Evolutionary conservation across 208 protist genomes (phyloP), one percentile per base, ranked within the genome.

Genomic region (Angomonas ambiguus): DNA sequence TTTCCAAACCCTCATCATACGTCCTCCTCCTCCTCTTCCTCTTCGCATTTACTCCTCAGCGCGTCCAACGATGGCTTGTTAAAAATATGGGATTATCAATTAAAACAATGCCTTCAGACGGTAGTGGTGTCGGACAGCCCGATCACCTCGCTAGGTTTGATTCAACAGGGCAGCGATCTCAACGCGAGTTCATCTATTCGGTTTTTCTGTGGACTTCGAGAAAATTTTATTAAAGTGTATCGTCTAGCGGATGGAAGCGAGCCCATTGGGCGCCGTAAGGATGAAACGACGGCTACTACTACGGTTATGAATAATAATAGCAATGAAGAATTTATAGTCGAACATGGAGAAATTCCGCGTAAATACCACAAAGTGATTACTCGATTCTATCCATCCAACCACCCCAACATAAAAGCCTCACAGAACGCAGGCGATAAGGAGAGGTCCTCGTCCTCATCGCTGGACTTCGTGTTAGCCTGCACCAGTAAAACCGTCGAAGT

Each of bases 211-310:
- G 92, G 89, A 1, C 58, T 93, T 27, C 84, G 87, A 0, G 92
- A 97, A 65, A 94, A 79, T 73, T 84, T 84, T 65, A 49, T 97
- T 57, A 88, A 86, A 59, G 89, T 94, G 53, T 97, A 95, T 78
- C 35, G 34, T n/a, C 49, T 58, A 8, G 38, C 62, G 27, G 62
- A 48, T 10, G 35, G 25, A 5, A 51, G 24, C 32, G 67, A 32
- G 32, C 2, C 10, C 42, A 18, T 20, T 2, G 30, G 13, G 30
- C 6, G 1, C 2, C 20, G 24, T 20, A 42, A 34, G 8, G 42
- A 35, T 16, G 2, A 8, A 3, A 61, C 33, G 8, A 22, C 56
- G 11, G 31, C 33, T 2, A 41, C 35, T 41, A 25, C 16, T 55
- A 4, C 18, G 4, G 8, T 30, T 55, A 20, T 8, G 8, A 55